Conservation (phyloP, 2,329 filamentous ascomycete species). For the Monosporascus sp. region DNA sequence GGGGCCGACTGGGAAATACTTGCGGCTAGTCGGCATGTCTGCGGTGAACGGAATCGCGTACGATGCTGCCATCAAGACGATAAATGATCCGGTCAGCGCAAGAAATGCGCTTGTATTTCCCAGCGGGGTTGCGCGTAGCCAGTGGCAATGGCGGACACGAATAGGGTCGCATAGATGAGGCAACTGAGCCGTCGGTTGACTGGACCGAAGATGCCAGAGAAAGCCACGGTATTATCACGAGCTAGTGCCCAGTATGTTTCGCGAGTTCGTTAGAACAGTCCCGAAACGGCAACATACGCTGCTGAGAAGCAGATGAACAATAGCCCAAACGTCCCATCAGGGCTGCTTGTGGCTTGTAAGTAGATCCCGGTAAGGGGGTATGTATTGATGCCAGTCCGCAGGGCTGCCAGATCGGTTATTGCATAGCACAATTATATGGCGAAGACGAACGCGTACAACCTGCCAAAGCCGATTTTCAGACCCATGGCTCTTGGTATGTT, state of each 20-base stretch:
- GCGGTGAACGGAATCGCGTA: slow-evolving; percentile 45
- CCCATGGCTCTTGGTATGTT: slow-evolving; percentile 48
- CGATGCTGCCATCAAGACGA: slow-evolving; percentile 50
- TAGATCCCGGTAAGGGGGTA: slow-evolving; percentile 63
- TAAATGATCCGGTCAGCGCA: slow-evolving; percentile 53
- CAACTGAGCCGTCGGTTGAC: slow-evolving; percentile 52
- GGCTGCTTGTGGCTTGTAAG: slow-evolving; percentile 45
- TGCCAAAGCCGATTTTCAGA: slow-evolving; percentile 41
- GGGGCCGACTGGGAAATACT: slow-evolving; percentile 44
- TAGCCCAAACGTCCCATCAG: slow-evolving; percentile 49
- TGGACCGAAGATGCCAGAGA: slow-evolving; percentile 44
- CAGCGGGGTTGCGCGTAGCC: slow-evolving; percentile 51
- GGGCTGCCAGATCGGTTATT: slow-evolving; percentile 48
- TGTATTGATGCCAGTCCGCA: slow-evolving; percentile 45
- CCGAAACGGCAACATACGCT: slow-evolving; percentile 43
- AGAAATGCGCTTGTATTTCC: slow-evolving; percentile 50
- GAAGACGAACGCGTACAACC: slow-evolving; percentile 45
- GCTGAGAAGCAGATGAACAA: slow-evolving; percentile 52
- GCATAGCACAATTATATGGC: slow-evolving; percentile 48
- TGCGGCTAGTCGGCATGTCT: slow-evolving; percentile 47
- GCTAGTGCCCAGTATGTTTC: slow-evolving; percentile 48
- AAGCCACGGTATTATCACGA: slow-evolving; percentile 56
- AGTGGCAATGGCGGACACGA: slow-evolving; percentile 45
- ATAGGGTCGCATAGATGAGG: slow-evolving; percentile 53
- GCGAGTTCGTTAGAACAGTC: slow-evolving; percentile 44